A percentile compares a stretch with the other conserved stretches of the same genome.
These are phyloP conservation scores for Colletotrichum liriopes DNA, from an alignment of 2,329 filamentous ascomycete genomes.

Conservation along the genomic window DNA sequence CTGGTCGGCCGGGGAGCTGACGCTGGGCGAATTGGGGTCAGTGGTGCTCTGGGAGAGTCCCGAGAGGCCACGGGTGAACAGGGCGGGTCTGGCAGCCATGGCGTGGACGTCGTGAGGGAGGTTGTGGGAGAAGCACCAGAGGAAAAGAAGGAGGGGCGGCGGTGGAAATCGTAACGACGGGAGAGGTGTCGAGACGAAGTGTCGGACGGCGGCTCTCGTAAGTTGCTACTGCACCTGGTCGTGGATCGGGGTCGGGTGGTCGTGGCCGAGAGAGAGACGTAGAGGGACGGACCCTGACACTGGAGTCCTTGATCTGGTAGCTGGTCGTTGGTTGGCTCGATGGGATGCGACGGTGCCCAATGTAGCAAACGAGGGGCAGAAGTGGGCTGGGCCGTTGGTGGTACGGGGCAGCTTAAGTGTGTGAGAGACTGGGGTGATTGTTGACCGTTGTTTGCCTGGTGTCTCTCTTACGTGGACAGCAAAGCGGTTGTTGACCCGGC, in stretches of 20 bases:
- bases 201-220: constrained; percentile 25
- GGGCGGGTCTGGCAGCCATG: constrained; percentile 71
- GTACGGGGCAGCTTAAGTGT: constrained; percentile 17
- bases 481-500: constrained; percentile 7
- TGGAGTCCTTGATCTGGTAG: constrained; percentile 26
- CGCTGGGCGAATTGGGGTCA: constrained; percentile 71
- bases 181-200: constrained; percentile 26
- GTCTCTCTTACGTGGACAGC: background rate
- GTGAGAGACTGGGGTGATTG: background rate
- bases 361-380: constrained; percentile 43
- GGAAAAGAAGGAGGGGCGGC: constrained; percentile 27
- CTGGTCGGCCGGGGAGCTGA: constrained; percentile 79
- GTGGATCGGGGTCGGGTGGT: constrained; percentile 33
- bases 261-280: constrained; percentile 26
- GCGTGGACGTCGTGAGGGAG: constrained; percentile 46
- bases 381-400: constrained; percentile 30
- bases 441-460: constrained; percentile 3
- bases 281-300: constrained; percentile 4
- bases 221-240: constrained; percentile 27
- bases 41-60: constrained; percentile 70
- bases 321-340: constrained; percentile 39
- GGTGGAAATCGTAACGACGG: constrained; percentile 6
- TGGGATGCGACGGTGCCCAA: constrained; percentile 36
- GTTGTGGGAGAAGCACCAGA: background rate
- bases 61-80: constrained; percentile 76